A percentile compares a stretch with the other conserved stretches of the same genome.
These are phyloP conservation scores for Anthracocystis setariae DNA, from an alignment of 1,284 basidiomycete species.

Conservation along the genomic window DNA sequence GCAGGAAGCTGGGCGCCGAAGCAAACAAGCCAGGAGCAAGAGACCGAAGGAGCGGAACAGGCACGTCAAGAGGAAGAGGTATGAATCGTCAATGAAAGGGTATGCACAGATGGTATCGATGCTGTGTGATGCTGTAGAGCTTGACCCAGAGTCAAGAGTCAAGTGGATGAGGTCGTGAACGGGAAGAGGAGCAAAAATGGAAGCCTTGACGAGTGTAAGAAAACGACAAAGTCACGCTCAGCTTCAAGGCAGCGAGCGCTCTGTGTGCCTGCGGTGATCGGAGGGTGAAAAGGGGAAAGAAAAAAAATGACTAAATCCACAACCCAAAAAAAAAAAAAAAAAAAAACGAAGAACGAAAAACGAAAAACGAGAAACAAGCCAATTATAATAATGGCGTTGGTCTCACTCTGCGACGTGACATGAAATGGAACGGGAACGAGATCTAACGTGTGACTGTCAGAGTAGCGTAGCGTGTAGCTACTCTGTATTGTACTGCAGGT, in stretches of 20 bases:
- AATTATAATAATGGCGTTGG: no score
- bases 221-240: neutral
- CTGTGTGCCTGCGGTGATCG: slow-evolving; percentile 34
- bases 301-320: neutral
- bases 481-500: no score
- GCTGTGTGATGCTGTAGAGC: slow-evolving; percentile 5
- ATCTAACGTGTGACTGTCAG: no score
- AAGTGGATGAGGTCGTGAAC: neutral
- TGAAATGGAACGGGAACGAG: no score
- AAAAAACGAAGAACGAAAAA: slow-evolving; percentile 14
- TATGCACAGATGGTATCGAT: slow-evolving; percentile 14
- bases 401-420: no score
- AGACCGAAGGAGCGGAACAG: slow-evolving; percentile 3
- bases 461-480: no score
- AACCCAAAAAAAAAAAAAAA: neutral
- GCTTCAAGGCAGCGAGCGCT: slow-evolving; percentile 2
- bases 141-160: slow-evolving; percentile 6
- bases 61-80: neutral
- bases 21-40: slow-evolving; percentile 1
- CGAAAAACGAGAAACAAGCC: no score
- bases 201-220: neutral
- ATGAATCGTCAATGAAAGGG: slow-evolving; percentile 6
- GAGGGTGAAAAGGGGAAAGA: slow-evolving; percentile 44
- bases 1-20: slow-evolving; percentile 14
- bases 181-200: slow-evolving; percentile 1